Evolutionary conservation across 257 asterid species (phyloP), one percentile per base, ranked within the genome.

Genomic region (Solanum ossicruentum): DNA sequence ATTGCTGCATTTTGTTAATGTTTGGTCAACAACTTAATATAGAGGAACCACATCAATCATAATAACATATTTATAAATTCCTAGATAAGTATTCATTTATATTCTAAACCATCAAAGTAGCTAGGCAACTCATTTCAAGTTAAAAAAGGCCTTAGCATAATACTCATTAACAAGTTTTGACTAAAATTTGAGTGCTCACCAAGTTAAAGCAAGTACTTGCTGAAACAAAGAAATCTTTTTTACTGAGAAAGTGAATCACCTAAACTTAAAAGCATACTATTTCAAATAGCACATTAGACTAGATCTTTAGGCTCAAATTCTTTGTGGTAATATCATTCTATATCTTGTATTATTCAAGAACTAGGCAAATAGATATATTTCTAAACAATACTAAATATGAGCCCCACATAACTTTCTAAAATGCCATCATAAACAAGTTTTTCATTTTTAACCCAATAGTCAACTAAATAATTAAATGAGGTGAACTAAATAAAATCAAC

Each of bases 1-100:
- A 84, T 86, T 86, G 84, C 90, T 88, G 88, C 87, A 86, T 20
- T 80, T 45, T 41, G 39, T 23, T 32, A 36, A 78, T 26, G 61
- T 26, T 52, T 78, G 17, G 82, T 52, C 63, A 51, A 26, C 23
- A 3, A 23, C 63, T 77, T 47, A 23, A 23, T 55, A 51, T 8
- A 77, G 41, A 78, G 17, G 60, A 52, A 26, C 26, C 65, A 26
- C 45, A 78, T 78, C 65, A 52, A 20, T 17, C 82, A 52, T 78
- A 78, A 52, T 15, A 77, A 77, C 16, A 52, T 51, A 49, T 52
- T 52, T 10, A 78, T 78, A 78, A 78, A 52, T 17, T 52, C 82
- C 45, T 49, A 10, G 43, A 47, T 52, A 12, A 73, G 81, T 8
- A 73, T 47, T 75, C 60, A 49, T 75, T 75, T 75, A 49, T 23